Evolutionary conservation across 2,329 filamentous ascomycete genomes (phyloP).

Genomic region (Myriosclerotinia scirpicola): DNA sequence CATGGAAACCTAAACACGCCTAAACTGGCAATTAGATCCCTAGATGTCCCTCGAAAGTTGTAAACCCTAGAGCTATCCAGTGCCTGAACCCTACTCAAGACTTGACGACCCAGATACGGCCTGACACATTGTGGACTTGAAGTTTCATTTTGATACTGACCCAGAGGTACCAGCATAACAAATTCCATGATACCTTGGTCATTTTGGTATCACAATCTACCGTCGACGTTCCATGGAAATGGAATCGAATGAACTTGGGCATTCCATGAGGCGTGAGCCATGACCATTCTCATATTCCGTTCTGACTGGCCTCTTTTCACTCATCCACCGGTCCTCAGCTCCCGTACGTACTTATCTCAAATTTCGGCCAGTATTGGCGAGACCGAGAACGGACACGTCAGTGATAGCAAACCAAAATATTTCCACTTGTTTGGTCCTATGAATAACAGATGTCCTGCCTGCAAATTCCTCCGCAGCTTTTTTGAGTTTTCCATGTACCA

Average conservation of each 20-base stretch:
- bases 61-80: neutral
- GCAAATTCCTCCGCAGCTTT: neutral
- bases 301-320: neutral
- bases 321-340: too few relatives aligned
- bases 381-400: slow-evolving; percentile 15
- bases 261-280: neutral
- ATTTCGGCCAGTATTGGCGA: neutral
- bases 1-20: slow-evolving; percentile 1
- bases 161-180: neutral
- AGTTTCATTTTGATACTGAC: slow-evolving; percentile 3
- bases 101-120: neutral
- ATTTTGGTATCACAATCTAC: neutral
- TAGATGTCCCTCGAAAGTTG: neutral
- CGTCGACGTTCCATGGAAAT: neutral
- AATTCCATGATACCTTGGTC: neutral
- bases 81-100: neutral
- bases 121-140: neutral
- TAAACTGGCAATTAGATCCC: neutral
- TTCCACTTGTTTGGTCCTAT: slow-evolving; percentile 12
- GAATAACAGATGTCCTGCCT: neutral
- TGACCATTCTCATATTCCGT: neutral
- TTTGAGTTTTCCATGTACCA: neutral
- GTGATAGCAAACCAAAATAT: neutral
- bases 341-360: neutral
- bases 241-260: neutral